Conservation (phyloP, 768 basidiomycete species). For the Hebeloma cylindrosporum region DNA sequence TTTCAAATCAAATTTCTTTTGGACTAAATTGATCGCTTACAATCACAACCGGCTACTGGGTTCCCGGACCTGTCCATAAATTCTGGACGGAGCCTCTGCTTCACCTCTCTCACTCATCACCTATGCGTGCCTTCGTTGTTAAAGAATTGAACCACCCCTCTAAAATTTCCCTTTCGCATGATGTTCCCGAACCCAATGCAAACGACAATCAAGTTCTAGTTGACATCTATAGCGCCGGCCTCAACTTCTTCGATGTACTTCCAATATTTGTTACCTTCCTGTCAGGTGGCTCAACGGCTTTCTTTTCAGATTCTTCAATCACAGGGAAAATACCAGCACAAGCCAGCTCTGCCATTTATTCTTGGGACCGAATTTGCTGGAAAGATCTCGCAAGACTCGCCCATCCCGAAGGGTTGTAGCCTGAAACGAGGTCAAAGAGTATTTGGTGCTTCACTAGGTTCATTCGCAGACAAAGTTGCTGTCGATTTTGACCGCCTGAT, state of each 20-base stretch:
- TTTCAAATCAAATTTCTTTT: too few relatives aligned
- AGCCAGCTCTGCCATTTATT: conserved; percentile 83
- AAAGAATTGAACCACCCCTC: conserved; percentile 69
- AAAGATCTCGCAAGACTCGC: conserved; percentile 62
- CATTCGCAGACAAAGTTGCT: conserved; percentile 75
- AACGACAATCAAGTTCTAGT: conserved; percentile 61
- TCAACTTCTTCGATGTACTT: conserved; percentile 75
- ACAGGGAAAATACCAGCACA: conserved; percentile 86
- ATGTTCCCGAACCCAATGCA: conserved; percentile 59
- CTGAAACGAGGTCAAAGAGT: conserved; percentile 85
- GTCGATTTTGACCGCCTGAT: conserved; percentile 50
- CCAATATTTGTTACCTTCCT: neutral
- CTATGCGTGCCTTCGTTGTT: conserved; percentile 81
- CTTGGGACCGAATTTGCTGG: conserved; percentile 89
- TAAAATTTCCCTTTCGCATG: conserved; percentile 49
- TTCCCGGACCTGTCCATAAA: conserved; percentile 1
- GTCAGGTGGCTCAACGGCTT: conserved; percentile 2
- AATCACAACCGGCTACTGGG: conserved; percentile 1
- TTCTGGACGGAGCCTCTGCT: neutral
- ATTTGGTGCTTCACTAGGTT: conserved; percentile 79
- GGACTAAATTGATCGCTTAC: neutral
- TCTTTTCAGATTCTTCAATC: conserved; percentile 69
- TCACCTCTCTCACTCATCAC: conserved; percentile 6
- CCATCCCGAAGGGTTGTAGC: conserved; percentile 76
- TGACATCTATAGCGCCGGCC: conserved; percentile 71